Percentiles rank a stretch among this genome's conserved stretches.
Conservation (phyloP, 2,329 filamentous ascomycete genomes). For the Blumeria graminis region DNA sequence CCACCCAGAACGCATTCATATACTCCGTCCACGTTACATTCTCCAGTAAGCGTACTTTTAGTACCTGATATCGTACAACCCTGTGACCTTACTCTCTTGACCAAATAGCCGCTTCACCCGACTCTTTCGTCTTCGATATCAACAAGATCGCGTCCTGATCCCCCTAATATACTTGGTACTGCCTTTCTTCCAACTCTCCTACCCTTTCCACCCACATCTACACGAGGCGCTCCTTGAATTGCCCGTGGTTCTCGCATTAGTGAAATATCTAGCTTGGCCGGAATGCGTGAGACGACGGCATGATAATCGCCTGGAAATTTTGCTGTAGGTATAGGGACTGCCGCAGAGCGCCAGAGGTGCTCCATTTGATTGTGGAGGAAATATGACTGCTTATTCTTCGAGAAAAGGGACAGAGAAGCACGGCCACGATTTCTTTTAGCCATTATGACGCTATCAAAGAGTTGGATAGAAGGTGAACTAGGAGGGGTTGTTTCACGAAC, state of each 20-base stretch:
- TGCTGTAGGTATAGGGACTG: slow-evolving; percentile 32
- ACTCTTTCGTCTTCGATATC: background rate
- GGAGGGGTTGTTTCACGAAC: slow-evolving; percentile 44
- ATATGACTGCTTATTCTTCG: slow-evolving; percentile 18
- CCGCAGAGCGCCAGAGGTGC: slow-evolving; percentile 53
- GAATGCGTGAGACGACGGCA: slow-evolving; percentile 37
- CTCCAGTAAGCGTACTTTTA: too few relatives aligned
- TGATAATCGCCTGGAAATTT: slow-evolving; percentile 40
- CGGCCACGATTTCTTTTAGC: slow-evolving; percentile 46
- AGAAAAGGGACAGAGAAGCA: slow-evolving; percentile 25
- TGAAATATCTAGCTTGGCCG: slow-evolving; percentile 59
- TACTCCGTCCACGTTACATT: too few relatives aligned
- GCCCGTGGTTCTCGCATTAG: slow-evolving; percentile 82
- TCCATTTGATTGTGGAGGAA: slow-evolving; percentile 53
- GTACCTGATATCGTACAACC: too few relatives aligned
- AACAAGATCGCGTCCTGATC: background rate
- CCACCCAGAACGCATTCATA: too few relatives aligned
- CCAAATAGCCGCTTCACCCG: too few relatives aligned
- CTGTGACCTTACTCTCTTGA: too few relatives aligned
- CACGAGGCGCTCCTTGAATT: slow-evolving; percentile 63
- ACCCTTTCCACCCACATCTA: slow-evolving; percentile 16
- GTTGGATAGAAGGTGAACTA: slow-evolving; percentile 39
- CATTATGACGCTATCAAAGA: slow-evolving; percentile 68
- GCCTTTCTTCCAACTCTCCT: slow-evolving; percentile 15
- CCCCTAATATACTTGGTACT: slow-evolving; percentile 15